Evolutionary conservation across 352 stramenopile species (phyloP).

Genomic region (Phytopythium boreale): DNA sequence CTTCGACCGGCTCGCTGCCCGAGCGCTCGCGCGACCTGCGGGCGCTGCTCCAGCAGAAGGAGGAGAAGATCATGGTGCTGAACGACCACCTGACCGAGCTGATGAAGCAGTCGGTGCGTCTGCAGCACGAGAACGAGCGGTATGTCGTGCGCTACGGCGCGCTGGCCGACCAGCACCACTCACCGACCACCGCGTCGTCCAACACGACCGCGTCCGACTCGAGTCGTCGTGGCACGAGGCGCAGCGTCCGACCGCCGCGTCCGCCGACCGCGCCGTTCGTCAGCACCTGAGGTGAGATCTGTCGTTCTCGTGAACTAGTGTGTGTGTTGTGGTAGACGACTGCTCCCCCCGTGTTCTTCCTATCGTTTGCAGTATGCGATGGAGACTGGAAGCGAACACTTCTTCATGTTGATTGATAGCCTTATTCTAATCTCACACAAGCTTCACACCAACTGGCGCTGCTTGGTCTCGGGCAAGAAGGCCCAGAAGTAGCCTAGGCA

Average conservation of each 20-base stretch:
- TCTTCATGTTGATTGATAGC: background rate
- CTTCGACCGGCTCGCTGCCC: constrained; percentile 14
- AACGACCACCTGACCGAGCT: constrained; percentile 86
- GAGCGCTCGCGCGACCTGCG: constrained; percentile 55
- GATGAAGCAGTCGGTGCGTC: constrained; percentile 70
- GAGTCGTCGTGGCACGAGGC: background rate
- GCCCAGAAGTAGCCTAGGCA: constrained; percentile 68
- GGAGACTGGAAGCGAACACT: background rate
- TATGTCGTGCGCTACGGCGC: constrained; percentile 41
- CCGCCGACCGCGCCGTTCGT: background rate
- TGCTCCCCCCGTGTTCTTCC: too few species aligned
- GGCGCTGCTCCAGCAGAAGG: constrained; percentile 45
- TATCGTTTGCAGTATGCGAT: background rate
- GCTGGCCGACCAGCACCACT: constrained; percentile 11
- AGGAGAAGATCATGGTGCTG: constrained; percentile 78
- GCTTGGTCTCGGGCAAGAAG: constrained; percentile 79
- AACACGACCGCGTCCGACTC: constrained; percentile 17
- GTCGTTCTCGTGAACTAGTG: background rate
- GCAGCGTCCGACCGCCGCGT: background rate
- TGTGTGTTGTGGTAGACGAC: background rate
- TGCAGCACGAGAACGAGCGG: constrained; percentile 74
- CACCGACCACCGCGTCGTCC: constrained; percentile 17
- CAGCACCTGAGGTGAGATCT: background rate
- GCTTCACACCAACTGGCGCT: constrained; percentile 60
- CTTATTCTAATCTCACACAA: background rate